phyloP scores from a whole-genome alignment of 2,329 filamentous ascomycete genomes.

The Fusarium tuaranense region DNA sequence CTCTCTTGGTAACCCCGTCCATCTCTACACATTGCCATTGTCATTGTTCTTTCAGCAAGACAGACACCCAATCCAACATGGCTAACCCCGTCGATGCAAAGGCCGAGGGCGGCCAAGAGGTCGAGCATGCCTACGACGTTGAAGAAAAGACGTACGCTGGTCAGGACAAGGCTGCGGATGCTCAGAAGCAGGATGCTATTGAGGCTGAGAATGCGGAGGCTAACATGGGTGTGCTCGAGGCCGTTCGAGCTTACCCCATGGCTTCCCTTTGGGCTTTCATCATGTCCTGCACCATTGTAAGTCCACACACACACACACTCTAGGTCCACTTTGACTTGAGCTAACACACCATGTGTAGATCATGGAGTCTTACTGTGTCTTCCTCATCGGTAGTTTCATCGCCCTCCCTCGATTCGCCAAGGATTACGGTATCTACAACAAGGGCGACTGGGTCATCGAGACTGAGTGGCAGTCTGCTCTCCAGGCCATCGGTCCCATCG shows the following conservation, averaged over 20 bases:
- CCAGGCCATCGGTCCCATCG: conserved; percentile 49
- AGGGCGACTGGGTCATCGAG: conserved; percentile 48
- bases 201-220: conserved; percentile 57
- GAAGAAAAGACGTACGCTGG: conserved; percentile 36
- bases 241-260: conserved; percentile 55
- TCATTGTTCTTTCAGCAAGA: conserved; percentile 12
- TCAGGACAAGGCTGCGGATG: conserved; percentile 31
- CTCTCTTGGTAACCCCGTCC: not conserved
- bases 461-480: conserved; percentile 56
- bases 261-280: conserved; percentile 60
- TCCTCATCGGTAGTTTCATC: conserved; percentile 60
- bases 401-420: conserved; percentile 54
- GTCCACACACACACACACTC: conserved; percentile 20
- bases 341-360: conserved; percentile 49
- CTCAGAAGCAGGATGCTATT: conserved; percentile 38
- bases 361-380: conserved; percentile 64
- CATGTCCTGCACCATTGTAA: conserved; percentile 64
- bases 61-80: conserved; percentile 31
- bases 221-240: conserved; percentile 53
- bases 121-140: conserved; percentile 20
- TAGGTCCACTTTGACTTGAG: not conserved
- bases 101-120: conserved; percentile 19
- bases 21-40: conserved; percentile 18
- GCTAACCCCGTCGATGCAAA: conserved; percentile 23
- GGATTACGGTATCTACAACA: conserved; percentile 50